These are phyloP conservation scores for Silene latifolia DNA, from an alignment of 148 eudicot genomes.

Conservation along the genomic window DNA sequence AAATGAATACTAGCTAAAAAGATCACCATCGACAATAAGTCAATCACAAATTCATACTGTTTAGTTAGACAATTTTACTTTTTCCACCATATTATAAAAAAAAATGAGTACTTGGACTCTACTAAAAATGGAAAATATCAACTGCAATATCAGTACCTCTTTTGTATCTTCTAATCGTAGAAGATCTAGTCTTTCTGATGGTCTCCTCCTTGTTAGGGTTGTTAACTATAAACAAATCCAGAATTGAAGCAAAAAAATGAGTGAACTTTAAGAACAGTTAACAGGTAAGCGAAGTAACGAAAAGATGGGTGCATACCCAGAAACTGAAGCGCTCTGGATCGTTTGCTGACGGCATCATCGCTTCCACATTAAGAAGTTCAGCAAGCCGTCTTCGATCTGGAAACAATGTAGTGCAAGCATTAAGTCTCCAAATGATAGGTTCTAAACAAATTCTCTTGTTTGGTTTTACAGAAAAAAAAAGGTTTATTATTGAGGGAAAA, in stretches of 20 bases:
- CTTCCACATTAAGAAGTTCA: slow-evolving; percentile 76
- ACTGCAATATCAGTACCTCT: slow-evolving; percentile 49
- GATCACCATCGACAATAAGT: no score
- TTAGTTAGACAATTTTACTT: no score
- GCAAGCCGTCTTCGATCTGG: slow-evolving; percentile 70
- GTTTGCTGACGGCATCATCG: slow-evolving; percentile 67
- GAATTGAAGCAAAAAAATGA: slow-evolving; percentile 1
- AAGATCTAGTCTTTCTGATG: slow-evolving; percentile 74
- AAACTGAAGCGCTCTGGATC: slow-evolving; percentile 96
- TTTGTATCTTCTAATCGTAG: slow-evolving; percentile 71
- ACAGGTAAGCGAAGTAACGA: background rate
- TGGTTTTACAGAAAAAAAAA: no score
- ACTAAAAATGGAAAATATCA: no score
- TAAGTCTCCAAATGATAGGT: background rate
- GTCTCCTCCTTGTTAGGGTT: slow-evolving; percentile 67
- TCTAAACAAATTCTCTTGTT: no score
- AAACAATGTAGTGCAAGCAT: slow-evolving; percentile 11
- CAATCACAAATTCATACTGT: no score
- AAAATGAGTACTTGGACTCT: no score
- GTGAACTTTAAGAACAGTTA: background rate
- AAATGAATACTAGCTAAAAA: no score
- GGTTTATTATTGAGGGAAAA: no score
- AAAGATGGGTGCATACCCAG: slow-evolving; percentile 59
- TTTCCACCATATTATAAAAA: no score
- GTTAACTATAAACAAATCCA: slow-evolving; percentile 49